phyloP scores from a whole-genome alignment of 768 basidiomycete genomes.

The Rhodosporidiobolus sp. region DNA sequence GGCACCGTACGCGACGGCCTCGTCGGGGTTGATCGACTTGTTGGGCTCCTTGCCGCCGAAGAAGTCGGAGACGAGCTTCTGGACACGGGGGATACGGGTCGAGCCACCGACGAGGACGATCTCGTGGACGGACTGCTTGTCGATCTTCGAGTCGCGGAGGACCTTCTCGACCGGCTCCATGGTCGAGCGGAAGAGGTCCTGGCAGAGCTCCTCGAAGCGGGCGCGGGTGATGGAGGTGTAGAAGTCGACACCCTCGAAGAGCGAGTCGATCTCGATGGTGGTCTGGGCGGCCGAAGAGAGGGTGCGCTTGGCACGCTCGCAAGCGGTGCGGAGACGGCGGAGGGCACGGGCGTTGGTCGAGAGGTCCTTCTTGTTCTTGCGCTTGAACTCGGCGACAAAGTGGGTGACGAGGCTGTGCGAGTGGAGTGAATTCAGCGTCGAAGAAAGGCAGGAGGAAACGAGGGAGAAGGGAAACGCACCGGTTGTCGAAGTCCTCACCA shows the following conservation, averaged over 20 bases:
- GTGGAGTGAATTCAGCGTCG: too few relatives aligned
- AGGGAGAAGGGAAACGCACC: constrained; percentile 45
- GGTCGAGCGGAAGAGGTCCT: constrained; percentile 89
- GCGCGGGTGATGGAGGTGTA: constrained; percentile 97
- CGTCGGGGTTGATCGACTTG: constrained; percentile 99
- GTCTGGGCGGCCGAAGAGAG: constrained; percentile 95
- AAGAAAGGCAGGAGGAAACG: neutral
- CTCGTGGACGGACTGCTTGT: constrained; percentile 92
- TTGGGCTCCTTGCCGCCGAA: constrained; percentile 92
- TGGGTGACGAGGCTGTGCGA: constrained; percentile 71
- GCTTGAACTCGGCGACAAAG: constrained; percentile 95
- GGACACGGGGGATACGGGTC: constrained; percentile 95
- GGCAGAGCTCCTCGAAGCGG: constrained; percentile 93
- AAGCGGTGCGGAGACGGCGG: constrained; percentile 93
- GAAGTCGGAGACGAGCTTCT: constrained; percentile 96
- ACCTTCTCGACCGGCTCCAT: constrained; percentile 97
- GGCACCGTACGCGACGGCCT: constrained; percentile 97
- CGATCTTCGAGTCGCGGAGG: constrained; percentile 94
- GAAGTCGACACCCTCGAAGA: constrained; percentile 96
- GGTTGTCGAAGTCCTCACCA: constrained; percentile 97
- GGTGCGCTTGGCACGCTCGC: constrained; percentile 97
- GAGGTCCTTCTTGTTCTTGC: constrained; percentile 95
- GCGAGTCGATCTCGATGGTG: constrained; percentile 95
- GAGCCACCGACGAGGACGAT: constrained; percentile 98
- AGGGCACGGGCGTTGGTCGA: constrained; percentile 90